These are phyloP conservation scores for Entrophospora sp. DNA, from an alignment of 192 early-diverging fungal genomes.

Conservation along the genomic window DNA sequence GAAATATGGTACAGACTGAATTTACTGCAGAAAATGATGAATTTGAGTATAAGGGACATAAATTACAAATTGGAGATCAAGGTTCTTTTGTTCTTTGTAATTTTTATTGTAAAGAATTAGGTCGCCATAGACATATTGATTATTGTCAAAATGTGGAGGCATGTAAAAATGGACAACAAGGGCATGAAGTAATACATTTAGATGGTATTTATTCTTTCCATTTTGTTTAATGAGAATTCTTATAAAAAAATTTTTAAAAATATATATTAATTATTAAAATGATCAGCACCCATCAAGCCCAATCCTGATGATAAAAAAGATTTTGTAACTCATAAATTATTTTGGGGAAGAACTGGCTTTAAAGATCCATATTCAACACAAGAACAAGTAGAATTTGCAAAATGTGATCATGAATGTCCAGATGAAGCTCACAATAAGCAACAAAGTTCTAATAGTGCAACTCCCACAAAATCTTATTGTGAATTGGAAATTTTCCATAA, in stretches of 20 bases:
- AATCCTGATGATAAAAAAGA: constrained; percentile 3
- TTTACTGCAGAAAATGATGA: constrained; percentile 15
- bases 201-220: not conserved
- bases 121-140: constrained; percentile 20
- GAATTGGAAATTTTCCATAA: constrained; percentile 6
- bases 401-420: constrained; percentile 12
- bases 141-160: not conserved
- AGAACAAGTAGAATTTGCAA: constrained; percentile 4
- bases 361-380: constrained; percentile 8
- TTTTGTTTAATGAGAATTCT: not conserved
- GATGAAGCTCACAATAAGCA: not conserved
- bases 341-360: constrained; percentile 18
- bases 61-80: not conserved
- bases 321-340: constrained; percentile 17
- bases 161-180: constrained; percentile 5
- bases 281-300: not conserved
- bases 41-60: constrained; percentile 11
- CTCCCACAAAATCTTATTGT: constrained; percentile 4
- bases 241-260: not conserved
- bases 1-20: constrained; percentile 4
- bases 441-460: not conserved
- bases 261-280: not conserved
- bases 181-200: not conserved
- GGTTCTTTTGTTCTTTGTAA: constrained; percentile 12
- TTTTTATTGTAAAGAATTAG: not conserved